Evolutionary conservation across 306 rosid genomes (phyloP), one percentile per base, ranked within the genome.

Genomic region (Trifolium dubium): DNA sequence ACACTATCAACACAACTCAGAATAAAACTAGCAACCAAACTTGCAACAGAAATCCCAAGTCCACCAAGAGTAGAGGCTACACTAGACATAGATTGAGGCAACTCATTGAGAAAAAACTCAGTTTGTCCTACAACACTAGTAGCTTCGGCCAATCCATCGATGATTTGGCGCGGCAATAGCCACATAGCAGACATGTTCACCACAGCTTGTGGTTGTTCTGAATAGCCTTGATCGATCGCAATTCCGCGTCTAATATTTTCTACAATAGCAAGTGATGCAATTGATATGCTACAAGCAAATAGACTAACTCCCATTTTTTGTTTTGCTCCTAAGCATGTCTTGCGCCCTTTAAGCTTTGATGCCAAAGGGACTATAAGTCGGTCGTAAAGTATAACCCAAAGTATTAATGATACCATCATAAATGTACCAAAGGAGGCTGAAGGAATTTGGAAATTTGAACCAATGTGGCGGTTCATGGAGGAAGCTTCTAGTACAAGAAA

Each of bases 181-280:
- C 78, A 79, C 15, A 79, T 2, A 3, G 78, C 78, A 32, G 82
- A 72, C 78, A 72, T 64, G 46, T 55, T 79, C 54, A 79, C 82
- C 73, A 79, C 78, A 32, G 74, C 82, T 40, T 72, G 17, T 23
- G 78, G 69, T 43, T 79, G 28, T 4, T 79, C 74, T 18, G 68
- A 10, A 44, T 54, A 79, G 9, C 82, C 74, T 72, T 79, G 28
- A 8, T 64, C 69, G 0, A 72, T 65, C 0, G 82, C 82, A 14
- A 32, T 72, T 65, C 23, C 44, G 54, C 74, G 54, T 13, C 82
- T 64, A 23, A 79, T 46, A 9, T 3, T 44, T 62, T 79, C 82
- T 10, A 79, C 82, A 43, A 72, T 7, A 9, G 78, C 69, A 4
- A 79, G 62, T 29, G 63, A 54, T 55, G 78, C 69, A 32, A 65